These are phyloP conservation scores for Pestalotiopsis sp. DNA, from an alignment of 2,329 filamentous ascomycete genomes.

Conservation along the genomic window DNA sequence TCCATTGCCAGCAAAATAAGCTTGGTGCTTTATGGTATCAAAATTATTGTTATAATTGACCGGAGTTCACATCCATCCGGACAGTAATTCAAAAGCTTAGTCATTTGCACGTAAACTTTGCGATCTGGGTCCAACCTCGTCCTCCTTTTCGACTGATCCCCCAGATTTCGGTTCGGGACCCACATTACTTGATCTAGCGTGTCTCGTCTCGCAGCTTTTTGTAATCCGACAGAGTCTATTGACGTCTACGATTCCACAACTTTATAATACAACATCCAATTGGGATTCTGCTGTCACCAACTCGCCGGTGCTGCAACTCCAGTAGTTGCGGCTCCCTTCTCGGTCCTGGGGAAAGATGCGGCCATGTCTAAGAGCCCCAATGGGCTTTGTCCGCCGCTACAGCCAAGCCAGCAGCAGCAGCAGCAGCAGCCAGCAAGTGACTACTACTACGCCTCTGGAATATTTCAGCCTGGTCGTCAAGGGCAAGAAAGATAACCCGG, in stretches of 20 bases:
- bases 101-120: no score
- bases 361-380: background rate
- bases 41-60: no score
- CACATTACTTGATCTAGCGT: background rate
- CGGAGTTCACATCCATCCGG: no score
- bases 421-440: background rate
- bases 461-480: background rate
- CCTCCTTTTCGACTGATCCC: background rate
- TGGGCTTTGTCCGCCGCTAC: slow-evolving; percentile 1
- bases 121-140: no score
- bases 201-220: background rate
- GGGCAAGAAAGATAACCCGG: slow-evolving; percentile 1
- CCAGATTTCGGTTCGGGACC: background rate
- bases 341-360: background rate
- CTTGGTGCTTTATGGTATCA: no score
- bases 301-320: background rate
- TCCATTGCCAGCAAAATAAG: no score
- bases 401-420: background rate
- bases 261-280: background rate
- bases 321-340: background rate
- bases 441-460: background rate
- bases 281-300: background rate
- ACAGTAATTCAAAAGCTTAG: no score
- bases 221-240: background rate
- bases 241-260: background rate